Evolutionary conservation across 345 rosid genomes (phyloP), one percentile per base, ranked within the genome.

Genomic region (Fremontodendron californicum): DNA sequence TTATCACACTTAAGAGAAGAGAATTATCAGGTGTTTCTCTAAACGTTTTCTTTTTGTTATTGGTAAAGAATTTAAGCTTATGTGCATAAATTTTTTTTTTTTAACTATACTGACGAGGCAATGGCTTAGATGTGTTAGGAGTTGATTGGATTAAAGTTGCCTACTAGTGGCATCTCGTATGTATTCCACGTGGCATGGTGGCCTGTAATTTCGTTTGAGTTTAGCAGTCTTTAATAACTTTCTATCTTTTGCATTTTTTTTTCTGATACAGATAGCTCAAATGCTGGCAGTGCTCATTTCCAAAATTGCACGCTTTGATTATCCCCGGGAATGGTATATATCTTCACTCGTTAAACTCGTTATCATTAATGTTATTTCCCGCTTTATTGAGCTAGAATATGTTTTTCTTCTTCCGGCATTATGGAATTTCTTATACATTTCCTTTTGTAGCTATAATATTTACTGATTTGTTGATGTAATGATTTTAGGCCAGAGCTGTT

Each of bases 281-380:
- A 82, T 90, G 92, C 80, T 93, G 80, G 94, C 98, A 69, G 98
- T 96, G 73, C 92, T 93, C 54, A 82, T 93, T 74, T 93, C 99
- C 46, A 93, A 89, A 84, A 92, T 93, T 82, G 95, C 97, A 61
- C 99, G 97, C 54, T 86, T 93, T 72, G 99, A 96, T 86, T 96
- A 96, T 91, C 99, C 98, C 19, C 90, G 85, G 82, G 99, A 96
- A 81, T 96, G 97, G 97, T 89, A 83, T 12, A n/a, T 33, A 46
- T 27, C 78, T 74, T 49, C 27, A 10, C 58, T 19, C 23, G 15
- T 54, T 37, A 31, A 48, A 9, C 33, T 25, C 27, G 13, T 58
- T 35, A 19, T 19, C 29, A 48, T 66, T 75, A 46, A 62, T 78
- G 78, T 6, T 16, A 54, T 45, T 48, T 37, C 12, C 1, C 0